Percentiles rank a stretch among this genome's conserved stretches.
phyloP scores from a whole-genome alignment of 371 early-diverging fungal species.

The Lichtheimia hyalospora region DNA sequence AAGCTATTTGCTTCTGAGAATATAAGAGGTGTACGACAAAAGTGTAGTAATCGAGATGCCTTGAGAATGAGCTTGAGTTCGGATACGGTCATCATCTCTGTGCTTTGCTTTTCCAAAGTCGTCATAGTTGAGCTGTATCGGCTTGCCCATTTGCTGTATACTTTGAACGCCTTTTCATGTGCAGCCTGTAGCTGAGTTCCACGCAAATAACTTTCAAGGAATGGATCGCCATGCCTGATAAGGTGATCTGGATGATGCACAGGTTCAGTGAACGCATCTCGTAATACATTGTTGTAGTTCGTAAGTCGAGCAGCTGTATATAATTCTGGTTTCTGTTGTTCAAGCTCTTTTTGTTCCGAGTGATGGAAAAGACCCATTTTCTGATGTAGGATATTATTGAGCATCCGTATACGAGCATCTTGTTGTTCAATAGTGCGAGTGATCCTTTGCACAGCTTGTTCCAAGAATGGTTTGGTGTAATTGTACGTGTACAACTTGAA shows the following conservation, averaged over 20 bases:
- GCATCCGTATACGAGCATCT: slow-evolving; percentile 21
- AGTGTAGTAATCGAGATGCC: slow-evolving; percentile 62
- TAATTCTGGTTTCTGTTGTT: background rate
- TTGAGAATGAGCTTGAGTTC: slow-evolving; percentile 63
- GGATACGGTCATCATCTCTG: slow-evolving; percentile 53
- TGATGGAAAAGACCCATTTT: slow-evolving; percentile 74
- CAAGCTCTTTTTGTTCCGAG: slow-evolving; percentile 18
- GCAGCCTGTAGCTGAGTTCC: slow-evolving; percentile 59
- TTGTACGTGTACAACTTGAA: slow-evolving; percentile 71
- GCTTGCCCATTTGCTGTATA: slow-evolving; percentile 69
- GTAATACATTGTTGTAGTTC: slow-evolving; percentile 46
- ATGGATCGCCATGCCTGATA: slow-evolving; percentile 58
- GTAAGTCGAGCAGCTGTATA: slow-evolving; percentile 5
- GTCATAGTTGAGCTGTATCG: slow-evolving; percentile 26
- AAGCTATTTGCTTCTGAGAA: slow-evolving; percentile 39
- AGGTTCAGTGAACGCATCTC: slow-evolving; percentile 47
- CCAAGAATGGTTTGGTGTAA: slow-evolving; percentile 54
- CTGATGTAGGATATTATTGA: slow-evolving; percentile 60
- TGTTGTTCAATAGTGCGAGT: slow-evolving; percentile 24
- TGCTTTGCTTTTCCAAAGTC: slow-evolving; percentile 22
- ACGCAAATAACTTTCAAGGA: slow-evolving; percentile 52
- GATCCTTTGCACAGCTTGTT: slow-evolving; percentile 52
- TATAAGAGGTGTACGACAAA: slow-evolving; percentile 65
- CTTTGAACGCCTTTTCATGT: slow-evolving; percentile 64
- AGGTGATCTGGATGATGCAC: slow-evolving; percentile 47